Conservation (phyloP, 2,329 filamentous ascomycete genomes). For the Neonectria ditissima region DNA sequence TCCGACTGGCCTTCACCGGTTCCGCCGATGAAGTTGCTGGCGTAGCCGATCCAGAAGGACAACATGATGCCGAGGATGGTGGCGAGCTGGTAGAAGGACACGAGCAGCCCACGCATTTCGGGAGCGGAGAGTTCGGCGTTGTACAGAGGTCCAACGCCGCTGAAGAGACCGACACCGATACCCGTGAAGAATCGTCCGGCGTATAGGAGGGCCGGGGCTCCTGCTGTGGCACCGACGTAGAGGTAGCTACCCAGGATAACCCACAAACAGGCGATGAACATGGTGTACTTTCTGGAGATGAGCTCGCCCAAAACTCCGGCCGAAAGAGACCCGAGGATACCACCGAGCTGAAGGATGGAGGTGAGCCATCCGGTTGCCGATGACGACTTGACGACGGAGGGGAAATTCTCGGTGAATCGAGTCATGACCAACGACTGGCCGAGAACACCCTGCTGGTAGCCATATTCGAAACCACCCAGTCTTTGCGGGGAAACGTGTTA, state of each 20-base stretch:
- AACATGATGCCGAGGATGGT: slow-evolving; percentile 58
- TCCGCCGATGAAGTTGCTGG: slow-evolving; percentile 56
- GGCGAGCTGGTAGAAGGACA: slow-evolving; percentile 56
- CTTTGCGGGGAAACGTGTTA: slow-evolving; percentile 28
- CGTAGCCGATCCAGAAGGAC: slow-evolving; percentile 57
- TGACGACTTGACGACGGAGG: slow-evolving; percentile 55
- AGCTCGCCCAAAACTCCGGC: slow-evolving; percentile 30
- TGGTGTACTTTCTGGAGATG: not conserved
- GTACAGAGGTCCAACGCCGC: slow-evolving; percentile 57
- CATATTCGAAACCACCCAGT: slow-evolving; percentile 59
- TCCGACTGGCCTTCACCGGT: slow-evolving; percentile 54
- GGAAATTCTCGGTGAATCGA: slow-evolving; percentile 50
- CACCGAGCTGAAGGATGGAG: slow-evolving; percentile 60
- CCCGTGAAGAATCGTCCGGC: slow-evolving; percentile 57
- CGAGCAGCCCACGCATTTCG: slow-evolving; percentile 60
- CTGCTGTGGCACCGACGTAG: slow-evolving; percentile 54
- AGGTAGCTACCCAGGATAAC: slow-evolving; percentile 37
- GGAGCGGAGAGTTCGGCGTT: slow-evolving; percentile 63
- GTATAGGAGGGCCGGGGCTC: slow-evolving; percentile 16
- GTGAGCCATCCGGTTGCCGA: slow-evolving; percentile 66
- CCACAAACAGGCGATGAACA: not conserved
- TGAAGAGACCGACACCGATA: slow-evolving; percentile 55
- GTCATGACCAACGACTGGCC: slow-evolving; percentile 61
- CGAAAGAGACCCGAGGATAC: slow-evolving; percentile 62
- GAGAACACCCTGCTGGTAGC: slow-evolving; percentile 63